Base-by-base conservation (phyloP, 139 green algal species). In the Desmodesmus armatus region DNA sequence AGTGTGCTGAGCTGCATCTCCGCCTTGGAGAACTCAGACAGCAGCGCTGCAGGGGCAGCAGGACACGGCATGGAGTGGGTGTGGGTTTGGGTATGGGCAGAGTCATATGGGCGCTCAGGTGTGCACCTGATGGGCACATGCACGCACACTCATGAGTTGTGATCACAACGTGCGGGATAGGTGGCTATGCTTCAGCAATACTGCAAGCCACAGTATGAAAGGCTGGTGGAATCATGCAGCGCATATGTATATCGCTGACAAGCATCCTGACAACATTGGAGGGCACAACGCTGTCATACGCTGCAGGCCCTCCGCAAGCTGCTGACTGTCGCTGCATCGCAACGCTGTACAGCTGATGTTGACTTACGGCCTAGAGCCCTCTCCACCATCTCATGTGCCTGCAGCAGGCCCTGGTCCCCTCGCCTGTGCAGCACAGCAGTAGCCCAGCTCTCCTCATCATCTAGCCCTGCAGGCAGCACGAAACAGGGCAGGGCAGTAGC, bases 11-110 rank as follows among this genome's bases (percentile, higher is more conserved):
- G 39, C 21, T 44, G 27, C 70, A 31, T 44, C 39, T 77, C 70
- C 25, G 70, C 70, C 37, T 39, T 40, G 5, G 70, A 44, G 33
- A 77, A 77, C 70, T 77, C 70, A 17, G 70, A 77, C 41, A 77
- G 70, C 19, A 77, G 25, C 23, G 70, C 70, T 77, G 70, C 21
- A 60, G 15, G 33, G 41, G 39, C 27, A 47, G 40, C 4, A 60
- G 40, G 13, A 7, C n/a, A 23, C 13, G 7, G 53, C 53, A 63
- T n/a, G 53, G 21, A 27, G 53, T 25, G 55, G 37, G 60, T 9
- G 60, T 66, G 25, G n/a, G 0, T 27, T 63, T 63, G 53, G 53
- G 5, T 63, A 27, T 23, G 53, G 53, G n/a, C n/a, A n/a, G n/a
- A n/a, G n/a, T n/a, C n/a, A n/a, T n/a, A n/a, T n/a, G n/a, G n/a